Evolutionary conservation across 768 basidiomycete species (phyloP).

Genomic region (Amanita pallidorosea): DNA sequence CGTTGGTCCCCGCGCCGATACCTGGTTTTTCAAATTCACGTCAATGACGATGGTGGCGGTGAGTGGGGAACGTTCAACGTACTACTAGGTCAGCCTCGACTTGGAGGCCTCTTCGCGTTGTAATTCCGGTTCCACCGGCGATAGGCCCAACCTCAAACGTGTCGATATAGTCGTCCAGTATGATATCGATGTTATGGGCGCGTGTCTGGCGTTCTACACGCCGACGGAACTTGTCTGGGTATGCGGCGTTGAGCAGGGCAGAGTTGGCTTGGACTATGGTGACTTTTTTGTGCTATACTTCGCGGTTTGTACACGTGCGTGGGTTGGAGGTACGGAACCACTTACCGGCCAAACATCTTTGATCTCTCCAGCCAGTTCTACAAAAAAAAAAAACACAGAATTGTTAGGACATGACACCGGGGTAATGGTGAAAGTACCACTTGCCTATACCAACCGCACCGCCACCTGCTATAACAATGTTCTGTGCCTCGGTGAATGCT

Average conservation of each 20-base stretch:
- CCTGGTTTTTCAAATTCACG: slow-evolving; percentile 9
- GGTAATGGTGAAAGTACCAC: slow-evolving; percentile 10
- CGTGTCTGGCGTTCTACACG: slow-evolving; percentile 25
- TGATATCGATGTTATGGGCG: slow-evolving; percentile 32
- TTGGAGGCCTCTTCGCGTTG: slow-evolving; percentile 31
- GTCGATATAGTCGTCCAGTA: slow-evolving; percentile 43
- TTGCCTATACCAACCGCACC: slow-evolving; percentile 27
- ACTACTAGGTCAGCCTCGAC: slow-evolving; percentile 46
- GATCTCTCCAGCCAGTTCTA: slow-evolving; percentile 20
- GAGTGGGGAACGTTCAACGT: slow-evolving; percentile 10
- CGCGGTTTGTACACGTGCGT: background rate
- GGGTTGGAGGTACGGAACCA: background rate
- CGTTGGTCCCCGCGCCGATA: slow-evolving; percentile 22
- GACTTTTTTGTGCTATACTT: slow-evolving; percentile 26
- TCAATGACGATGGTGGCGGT: background rate
- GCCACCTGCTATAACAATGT: slow-evolving; percentile 29
- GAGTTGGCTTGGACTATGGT: slow-evolving; percentile 43
- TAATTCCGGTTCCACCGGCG: slow-evolving; percentile 18
- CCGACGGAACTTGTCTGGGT: slow-evolving; percentile 37
- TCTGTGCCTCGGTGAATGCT: slow-evolving; percentile 22
- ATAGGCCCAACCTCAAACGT: slow-evolving; percentile 23
- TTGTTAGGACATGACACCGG: too few species aligned
- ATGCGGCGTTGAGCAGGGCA: slow-evolving; percentile 37
- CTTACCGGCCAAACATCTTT: slow-evolving; percentile 20
- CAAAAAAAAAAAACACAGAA: background rate